Evolutionary conservation across 345 rosid genomes (phyloP).

Genomic region (Pistacia atlantica): DNA sequence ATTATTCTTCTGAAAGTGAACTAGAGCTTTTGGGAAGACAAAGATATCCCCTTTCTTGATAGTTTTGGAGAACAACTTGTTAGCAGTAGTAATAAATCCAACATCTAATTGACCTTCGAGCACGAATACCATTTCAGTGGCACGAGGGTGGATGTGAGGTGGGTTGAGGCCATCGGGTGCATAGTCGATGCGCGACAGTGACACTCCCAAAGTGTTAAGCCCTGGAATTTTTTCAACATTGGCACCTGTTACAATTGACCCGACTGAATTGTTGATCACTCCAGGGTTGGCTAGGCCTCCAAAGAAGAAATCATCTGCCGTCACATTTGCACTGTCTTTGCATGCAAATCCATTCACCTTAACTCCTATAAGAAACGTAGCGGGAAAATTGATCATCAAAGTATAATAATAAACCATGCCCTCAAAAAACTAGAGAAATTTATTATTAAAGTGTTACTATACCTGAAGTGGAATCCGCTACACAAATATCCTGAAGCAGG

Average conservation of each 20-base stretch:
- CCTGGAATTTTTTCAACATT: conserved; percentile 64
- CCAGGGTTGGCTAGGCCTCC: conserved; percentile 56
- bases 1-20: conserved; percentile 68
- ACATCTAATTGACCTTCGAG: conserved; percentile 65
- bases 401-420: neutral
- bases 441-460: neutral
- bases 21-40: conserved; percentile 64
- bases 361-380: conserved; percentile 32
- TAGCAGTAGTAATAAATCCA: conserved; percentile 65
- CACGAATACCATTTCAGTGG: conserved; percentile 61
- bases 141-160: conserved; percentile 75
- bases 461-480: conserved; percentile 48
- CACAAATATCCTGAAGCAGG: conserved; percentile 71
- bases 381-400: neutral
- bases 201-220: conserved; percentile 66
- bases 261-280: conserved; percentile 45
- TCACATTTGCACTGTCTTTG: conserved; percentile 48
- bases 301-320: conserved; percentile 60
- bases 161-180: conserved; percentile 60
- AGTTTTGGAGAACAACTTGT: conserved; percentile 49
- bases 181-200: conserved; percentile 60
- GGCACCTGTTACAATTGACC: conserved; percentile 54
- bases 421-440: neutral
- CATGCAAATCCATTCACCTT: conserved; percentile 65
- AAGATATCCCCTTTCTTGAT: conserved; percentile 59